A percentile compares a stretch with the other conserved stretches of the same genome.
Conservation (phyloP, 2,329 filamentous ascomycete species). For the Diaporthe sp. region DNA sequence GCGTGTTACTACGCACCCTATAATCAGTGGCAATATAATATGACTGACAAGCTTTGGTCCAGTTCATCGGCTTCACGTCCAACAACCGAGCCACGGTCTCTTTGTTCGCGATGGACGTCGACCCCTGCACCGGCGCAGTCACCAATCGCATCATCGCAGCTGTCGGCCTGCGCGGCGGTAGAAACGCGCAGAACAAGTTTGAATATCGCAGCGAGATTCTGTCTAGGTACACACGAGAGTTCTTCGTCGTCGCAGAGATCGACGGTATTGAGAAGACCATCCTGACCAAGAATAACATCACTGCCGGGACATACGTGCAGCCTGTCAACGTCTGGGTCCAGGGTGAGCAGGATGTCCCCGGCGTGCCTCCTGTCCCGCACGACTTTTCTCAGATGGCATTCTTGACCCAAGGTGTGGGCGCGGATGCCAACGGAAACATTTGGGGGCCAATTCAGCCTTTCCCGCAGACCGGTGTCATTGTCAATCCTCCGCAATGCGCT, state of each 20-base stretch:
- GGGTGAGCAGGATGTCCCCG: constrained; percentile 52
- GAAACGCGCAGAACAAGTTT: constrained; percentile 52
- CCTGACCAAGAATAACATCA: constrained; percentile 50
- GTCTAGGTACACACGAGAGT: constrained; percentile 51
- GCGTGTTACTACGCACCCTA: background rate
- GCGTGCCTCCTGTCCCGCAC: constrained; percentile 49
- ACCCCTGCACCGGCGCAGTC: constrained; percentile 52
- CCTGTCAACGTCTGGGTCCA: constrained; percentile 53
- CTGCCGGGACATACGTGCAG: constrained; percentile 51
- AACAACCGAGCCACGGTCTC: constrained; percentile 49
- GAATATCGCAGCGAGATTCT: constrained; percentile 51
- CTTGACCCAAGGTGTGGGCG: constrained; percentile 51
- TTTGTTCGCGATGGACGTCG: constrained; percentile 52
- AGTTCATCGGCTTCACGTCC: constrained; percentile 52
- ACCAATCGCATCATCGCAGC: constrained; percentile 51
- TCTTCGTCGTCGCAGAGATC: constrained; percentile 50
- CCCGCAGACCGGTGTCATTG: constrained; percentile 52
- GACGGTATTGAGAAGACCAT: constrained; percentile 48
- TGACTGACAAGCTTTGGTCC: too few species aligned
- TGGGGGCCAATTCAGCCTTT: constrained; percentile 54
- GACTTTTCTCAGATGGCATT: constrained; percentile 53
- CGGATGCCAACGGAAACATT: constrained; percentile 50
- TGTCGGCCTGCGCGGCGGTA: constrained; percentile 47
- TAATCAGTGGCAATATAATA: too few species aligned
- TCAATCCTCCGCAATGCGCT: constrained; percentile 39